Evolutionary conservation across 495 filamentous ascomycete genomes (phyloP).

Genomic region (Podospora fimiseda): DNA sequence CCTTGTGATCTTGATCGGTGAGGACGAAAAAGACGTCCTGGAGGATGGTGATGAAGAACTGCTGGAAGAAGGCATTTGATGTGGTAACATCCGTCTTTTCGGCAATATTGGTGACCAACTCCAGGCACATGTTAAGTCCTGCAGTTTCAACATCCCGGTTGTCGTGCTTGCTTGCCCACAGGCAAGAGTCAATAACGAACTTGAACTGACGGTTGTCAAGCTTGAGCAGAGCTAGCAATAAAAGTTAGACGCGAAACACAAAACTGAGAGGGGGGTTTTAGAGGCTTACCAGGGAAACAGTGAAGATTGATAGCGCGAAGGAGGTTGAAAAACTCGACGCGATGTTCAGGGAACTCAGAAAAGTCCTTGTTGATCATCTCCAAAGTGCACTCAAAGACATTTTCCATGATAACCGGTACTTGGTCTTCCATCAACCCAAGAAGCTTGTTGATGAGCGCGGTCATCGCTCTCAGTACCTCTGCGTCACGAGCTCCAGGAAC

Average conservation of each 20-base stretch:
- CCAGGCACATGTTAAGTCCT: slow-evolving; percentile 97
- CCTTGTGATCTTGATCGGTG: slow-evolving; percentile 96
- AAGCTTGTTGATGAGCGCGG: slow-evolving; percentile 90
- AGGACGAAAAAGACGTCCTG: slow-evolving; percentile 99
- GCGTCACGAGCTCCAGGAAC: slow-evolving; percentile 94
- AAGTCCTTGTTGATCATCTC: slow-evolving; percentile 99
- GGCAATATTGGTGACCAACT: slow-evolving; percentile 95
- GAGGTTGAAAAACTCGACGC: slow-evolving; percentile 97
- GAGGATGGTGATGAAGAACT: slow-evolving; percentile 89
- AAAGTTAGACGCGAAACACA: neutral
- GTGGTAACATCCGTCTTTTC: slow-evolving; percentile 78
- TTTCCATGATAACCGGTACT: slow-evolving; percentile 94
- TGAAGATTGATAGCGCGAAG: slow-evolving; percentile 91
- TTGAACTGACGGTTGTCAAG: slow-evolving; percentile 95
- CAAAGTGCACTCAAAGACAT: slow-evolving; percentile 95
- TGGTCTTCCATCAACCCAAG: slow-evolving; percentile 88
- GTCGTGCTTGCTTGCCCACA: slow-evolving; percentile 99
- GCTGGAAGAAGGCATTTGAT: slow-evolving; percentile 91
- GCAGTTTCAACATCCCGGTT: slow-evolving; percentile 97
- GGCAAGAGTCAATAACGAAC: slow-evolving; percentile 97
- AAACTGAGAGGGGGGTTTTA: neutral
- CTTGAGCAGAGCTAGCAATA: slow-evolving; percentile 66
- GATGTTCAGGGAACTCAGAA: slow-evolving; percentile 96
- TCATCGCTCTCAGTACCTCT: slow-evolving; percentile 96
- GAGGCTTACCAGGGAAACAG: slow-evolving; percentile 64